These are phyloP conservation scores for Tulasnella sp. DNA, from an alignment of 768 basidiomycete species.

Conservation along the genomic window DNA sequence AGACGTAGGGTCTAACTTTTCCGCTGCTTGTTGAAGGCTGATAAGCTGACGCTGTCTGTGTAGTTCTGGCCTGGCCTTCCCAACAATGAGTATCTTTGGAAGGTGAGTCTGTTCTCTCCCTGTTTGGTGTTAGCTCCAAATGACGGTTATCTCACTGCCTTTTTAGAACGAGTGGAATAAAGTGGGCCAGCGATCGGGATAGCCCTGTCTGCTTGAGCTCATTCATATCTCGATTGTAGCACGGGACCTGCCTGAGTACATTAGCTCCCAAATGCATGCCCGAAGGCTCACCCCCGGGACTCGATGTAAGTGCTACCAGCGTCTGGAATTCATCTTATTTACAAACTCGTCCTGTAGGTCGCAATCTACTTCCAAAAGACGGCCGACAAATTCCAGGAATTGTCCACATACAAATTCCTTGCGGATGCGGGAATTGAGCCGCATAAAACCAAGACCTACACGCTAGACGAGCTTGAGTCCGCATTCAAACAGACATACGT, in stretches of 20 bases:
- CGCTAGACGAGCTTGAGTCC: not conserved
- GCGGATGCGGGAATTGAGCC: not conserved
- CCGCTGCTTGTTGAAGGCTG: no score
- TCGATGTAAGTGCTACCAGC: not conserved
- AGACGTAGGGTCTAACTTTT: no score
- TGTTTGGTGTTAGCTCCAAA: not conserved
- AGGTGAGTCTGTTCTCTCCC: not conserved
- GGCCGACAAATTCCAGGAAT: not conserved
- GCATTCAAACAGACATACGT: not conserved
- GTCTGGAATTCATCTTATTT: no score
- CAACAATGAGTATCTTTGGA: slow-evolving; percentile 42
- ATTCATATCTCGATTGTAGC: not conserved
- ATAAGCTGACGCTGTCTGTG: not conserved
- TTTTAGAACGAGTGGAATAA: slow-evolving; percentile 41
- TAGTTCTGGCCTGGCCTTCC: slow-evolving; percentile 34
- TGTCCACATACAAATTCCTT: not conserved
- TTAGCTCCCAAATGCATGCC: not conserved
- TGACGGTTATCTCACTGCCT: not conserved
- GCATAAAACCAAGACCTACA: not conserved
- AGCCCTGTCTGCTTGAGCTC: not conserved
- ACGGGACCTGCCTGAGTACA: slow-evolving; percentile 17
- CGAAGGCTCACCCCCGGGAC: not conserved
- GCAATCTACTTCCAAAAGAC: not conserved
- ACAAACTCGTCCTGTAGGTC: not conserved
- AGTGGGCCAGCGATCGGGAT: not conserved